phyloP scores from a whole-genome alignment of 441 rosid genomes.

The Pelargonium australe region DNA sequence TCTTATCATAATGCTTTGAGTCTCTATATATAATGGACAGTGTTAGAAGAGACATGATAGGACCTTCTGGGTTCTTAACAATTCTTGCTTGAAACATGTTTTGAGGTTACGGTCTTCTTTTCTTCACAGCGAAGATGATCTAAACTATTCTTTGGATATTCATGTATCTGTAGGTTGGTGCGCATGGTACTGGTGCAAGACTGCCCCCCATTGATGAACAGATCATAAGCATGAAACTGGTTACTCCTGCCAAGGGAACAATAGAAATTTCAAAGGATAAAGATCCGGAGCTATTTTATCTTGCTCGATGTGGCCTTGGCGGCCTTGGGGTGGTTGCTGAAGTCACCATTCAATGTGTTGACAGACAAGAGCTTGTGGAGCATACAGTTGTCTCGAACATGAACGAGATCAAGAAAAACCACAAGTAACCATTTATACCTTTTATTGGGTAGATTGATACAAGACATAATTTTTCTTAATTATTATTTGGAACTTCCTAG shows the following conservation, averaged over 20 bases:
- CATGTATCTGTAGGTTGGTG: slow-evolving; percentile 62
- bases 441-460: background rate
- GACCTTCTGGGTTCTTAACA: background rate
- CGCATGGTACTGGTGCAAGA: slow-evolving; percentile 93
- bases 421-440: slow-evolving; percentile 48
- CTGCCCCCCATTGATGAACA: slow-evolving; percentile 97
- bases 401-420: slow-evolving; percentile 80
- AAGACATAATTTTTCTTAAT: slow-evolving; percentile 4
- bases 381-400: slow-evolving; percentile 65
- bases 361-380: slow-evolving; percentile 88
- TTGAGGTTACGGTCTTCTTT: background rate
- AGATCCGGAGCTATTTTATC: slow-evolving; percentile 78
- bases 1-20: background rate
- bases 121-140: slow-evolving; percentile 10
- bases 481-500: background rate
- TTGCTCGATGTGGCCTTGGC: slow-evolving; percentile 92
- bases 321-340: slow-evolving; percentile 97
- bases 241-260: slow-evolving; percentile 93
- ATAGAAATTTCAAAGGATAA: slow-evolving; percentile 78
- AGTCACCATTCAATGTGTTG: slow-evolving; percentile 90
- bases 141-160: slow-evolving; percentile 2
- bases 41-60: background rate
- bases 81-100: background rate
- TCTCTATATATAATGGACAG: background rate
- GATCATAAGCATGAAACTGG: slow-evolving; percentile 79